phyloP scores from a whole-genome alignment of 2,329 filamentous ascomycete species.

The Hansfordia pulvinata region DNA sequence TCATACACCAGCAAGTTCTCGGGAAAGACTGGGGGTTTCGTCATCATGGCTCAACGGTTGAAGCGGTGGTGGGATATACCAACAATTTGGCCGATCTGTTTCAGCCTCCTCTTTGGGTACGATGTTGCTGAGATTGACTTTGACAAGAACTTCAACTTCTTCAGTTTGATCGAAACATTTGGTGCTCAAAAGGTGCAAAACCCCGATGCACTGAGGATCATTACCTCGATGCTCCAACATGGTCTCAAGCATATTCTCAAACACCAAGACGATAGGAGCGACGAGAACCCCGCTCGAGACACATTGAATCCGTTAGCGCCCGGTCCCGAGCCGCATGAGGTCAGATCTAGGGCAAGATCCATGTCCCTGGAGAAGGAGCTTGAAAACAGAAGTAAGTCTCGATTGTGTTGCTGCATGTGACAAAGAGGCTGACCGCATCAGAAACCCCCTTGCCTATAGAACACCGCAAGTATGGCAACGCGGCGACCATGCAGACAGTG shows the following conservation, averaged over 20 bases:
- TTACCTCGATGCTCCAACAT: constrained; percentile 77
- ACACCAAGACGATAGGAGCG: constrained; percentile 45
- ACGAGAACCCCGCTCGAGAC: too few species aligned
- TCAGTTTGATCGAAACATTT: constrained; percentile 63
- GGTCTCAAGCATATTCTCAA: constrained; percentile 60
- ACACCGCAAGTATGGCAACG: constrained; percentile 40
- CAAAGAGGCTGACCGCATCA: too few species aligned
- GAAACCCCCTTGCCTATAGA: constrained; percentile 26
- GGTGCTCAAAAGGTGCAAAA: constrained; percentile 54
- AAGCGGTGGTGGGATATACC: constrained; percentile 83
- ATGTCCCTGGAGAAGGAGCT: constrained; percentile 54
- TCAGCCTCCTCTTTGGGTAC: constrained; percentile 76
- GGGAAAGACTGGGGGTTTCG: constrained; percentile 73
- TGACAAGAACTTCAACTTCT: constrained; percentile 59
- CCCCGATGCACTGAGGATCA: constrained; percentile 65
- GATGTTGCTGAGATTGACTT: constrained; percentile 67
- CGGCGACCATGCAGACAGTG: constrained; percentile 58
- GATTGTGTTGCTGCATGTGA: too few species aligned
- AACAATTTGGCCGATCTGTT: constrained; percentile 74
- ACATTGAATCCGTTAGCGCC: constrained; percentile 6
- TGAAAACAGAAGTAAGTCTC: constrained; percentile 38
- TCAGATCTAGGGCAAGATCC: constrained; percentile 38
- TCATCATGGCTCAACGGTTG: constrained; percentile 68
- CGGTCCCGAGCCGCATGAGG: constrained; percentile 12
- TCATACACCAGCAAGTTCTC: constrained; percentile 77